Evolutionary conservation across 1,284 basidiomycete species (phyloP), one percentile per base, ranked within the genome.

Genomic region (Cryptococcus floricola): DNA sequence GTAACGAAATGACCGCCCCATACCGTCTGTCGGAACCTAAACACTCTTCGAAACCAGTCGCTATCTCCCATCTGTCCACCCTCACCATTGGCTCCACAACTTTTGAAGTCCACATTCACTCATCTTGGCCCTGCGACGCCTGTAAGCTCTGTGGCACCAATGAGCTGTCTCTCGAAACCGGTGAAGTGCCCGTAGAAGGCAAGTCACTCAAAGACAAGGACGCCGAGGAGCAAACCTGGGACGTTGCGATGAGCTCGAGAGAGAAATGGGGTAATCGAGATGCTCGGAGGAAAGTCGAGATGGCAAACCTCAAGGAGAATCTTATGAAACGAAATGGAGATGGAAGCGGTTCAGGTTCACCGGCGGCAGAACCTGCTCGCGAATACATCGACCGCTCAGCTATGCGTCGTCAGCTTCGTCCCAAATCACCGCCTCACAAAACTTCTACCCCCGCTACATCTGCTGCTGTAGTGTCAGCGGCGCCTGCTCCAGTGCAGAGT

Each of bases 101-200:
- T 5, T 71, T 76, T 39, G 48, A 52, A 28, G 63, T 56, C 8
- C 76, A 77, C 51, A 61, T 74, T 1, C 76, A 77, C 58, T 51
- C 58, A 14, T 67, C 67, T 23, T 76, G 74, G 73, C 76, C 74
- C 27, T 77, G 75, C 54, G 67, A 62, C 27, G 52, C 51, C 18
- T 76, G 76, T 50, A 63, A 69, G 54, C 46, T 76, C 2, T 57
- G 50, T 10, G 61, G 62, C 1, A 54, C 52, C 37, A 64, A 62
- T 49, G 66, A 73, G 53, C 67, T 74, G n/a, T 49, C 52, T 7
- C 64, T 73, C 9, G 74, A 73, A 45, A 62, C 64, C 27, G 70
- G 68, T 1, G 41, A 56, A 16, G 43, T 53, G 14, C 23, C 52
- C 48, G 38, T 5, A 42, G 23, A 27, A 27, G 28, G 27, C 31